Conservation (phyloP, 2,329 filamentous ascomycete genomes). For the Cyphellophora europaea region DNA sequence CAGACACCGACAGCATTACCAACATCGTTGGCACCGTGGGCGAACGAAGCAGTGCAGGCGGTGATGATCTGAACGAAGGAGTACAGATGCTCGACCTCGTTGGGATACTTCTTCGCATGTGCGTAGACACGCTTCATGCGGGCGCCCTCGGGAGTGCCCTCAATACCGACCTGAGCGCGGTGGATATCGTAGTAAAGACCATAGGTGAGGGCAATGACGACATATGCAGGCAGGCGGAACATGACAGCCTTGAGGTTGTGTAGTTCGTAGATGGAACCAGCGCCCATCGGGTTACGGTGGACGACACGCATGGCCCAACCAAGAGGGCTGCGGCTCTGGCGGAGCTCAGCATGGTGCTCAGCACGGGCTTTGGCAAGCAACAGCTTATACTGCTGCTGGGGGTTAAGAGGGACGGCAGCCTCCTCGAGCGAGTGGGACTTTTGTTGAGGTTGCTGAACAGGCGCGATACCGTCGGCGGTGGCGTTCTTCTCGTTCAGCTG, state of each 20-base stretch:
- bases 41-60: conserved; percentile 41
- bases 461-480: not conserved
- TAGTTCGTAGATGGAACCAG: conserved; percentile 64
- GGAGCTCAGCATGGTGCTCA: conserved; percentile 54
- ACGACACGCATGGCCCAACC: conserved; percentile 76
- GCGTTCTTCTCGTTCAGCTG: conserved; percentile 31
- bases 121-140: conserved; percentile 63
- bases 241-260: conserved; percentile 56
- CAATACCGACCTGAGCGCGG: conserved; percentile 60
- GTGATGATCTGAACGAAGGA: conserved; percentile 47
- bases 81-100: conserved; percentile 57
- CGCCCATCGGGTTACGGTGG: conserved; percentile 62
- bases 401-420: conserved; percentile 24
- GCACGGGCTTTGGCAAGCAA: conserved; percentile 49
- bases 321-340: conserved; percentile 55
- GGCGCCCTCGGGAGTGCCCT: conserved; percentile 61
- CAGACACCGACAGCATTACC: conserved; percentile 62
- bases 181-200: conserved; percentile 78
- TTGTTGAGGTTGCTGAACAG: no score
- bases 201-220: conserved; percentile 57
- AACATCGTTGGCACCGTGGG: conserved; percentile 68
- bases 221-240: conserved; percentile 60
- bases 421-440: conserved; percentile 7
- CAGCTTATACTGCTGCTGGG: conserved; percentile 51
- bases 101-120: conserved; percentile 55